Evolutionary conservation across 1,284 basidiomycete genomes (phyloP), one percentile per base, ranked within the genome.

Genomic region (Apiotrichum veenhuisii): DNA sequence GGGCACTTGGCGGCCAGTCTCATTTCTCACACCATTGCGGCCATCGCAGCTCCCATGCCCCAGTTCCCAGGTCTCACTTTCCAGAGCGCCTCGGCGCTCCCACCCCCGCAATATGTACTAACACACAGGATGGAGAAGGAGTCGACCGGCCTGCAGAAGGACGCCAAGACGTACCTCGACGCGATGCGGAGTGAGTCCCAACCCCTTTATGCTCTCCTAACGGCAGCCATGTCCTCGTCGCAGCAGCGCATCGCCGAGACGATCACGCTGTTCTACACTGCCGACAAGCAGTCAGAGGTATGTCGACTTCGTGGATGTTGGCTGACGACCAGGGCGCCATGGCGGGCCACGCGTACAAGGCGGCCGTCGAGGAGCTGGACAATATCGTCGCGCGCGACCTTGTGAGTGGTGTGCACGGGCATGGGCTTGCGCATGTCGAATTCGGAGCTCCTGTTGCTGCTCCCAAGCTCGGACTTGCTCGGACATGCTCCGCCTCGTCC

Each of bases 201-300:
- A 2, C 12, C n/a, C n/a, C n/a, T n/a, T n/a, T n/a, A n/a, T n/a
- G n/a, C n/a, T n/a, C n/a, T n/a, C 18, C 59, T 58, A 27, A 58
- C 34, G 10, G 15, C 70, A 90, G 92, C 88, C 27, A 94, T 98
- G 89, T 88, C 93, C 7, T 82, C 88, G 12, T 85, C 95, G 11
- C 95, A 98, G 75, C 84, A 87, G n/a, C 85, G 92, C 53, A 87
- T 99, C 68, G 94, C 92, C 12, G 94, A 96, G 62, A 96, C 94
- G 23, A 83, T 99, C 69, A 88, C 93, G 73, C 82, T 86, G 7
- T 98, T 99, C 81, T 99, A 97, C 76, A 85, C 85, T 40, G 88
- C 89, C 33, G 91, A 93, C 80, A 82, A 84, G 61, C 80, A 84
- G 27, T 91, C 89, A 22, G 91, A 94, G 65, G 76, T 77, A n/a